These are phyloP conservation scores for Carex arenaria DNA, from an alignment of 202 grass and related monocot genomes.

Conservation along the genomic window DNA sequence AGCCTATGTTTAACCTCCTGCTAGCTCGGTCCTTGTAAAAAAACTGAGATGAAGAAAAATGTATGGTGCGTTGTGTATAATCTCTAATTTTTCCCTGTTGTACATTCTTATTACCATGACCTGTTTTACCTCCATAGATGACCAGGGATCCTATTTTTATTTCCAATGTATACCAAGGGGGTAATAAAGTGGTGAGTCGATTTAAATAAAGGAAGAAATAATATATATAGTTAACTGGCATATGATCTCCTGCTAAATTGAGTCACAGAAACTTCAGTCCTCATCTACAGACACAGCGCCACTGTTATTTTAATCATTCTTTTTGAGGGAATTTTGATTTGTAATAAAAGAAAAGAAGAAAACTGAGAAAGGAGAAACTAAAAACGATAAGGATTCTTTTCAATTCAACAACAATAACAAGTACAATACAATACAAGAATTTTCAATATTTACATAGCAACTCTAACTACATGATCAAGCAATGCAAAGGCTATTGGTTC, in stretches of 20 bases:
- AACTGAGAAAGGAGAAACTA: too few species aligned
- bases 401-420: too few species aligned
- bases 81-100: not conserved
- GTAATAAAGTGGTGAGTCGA: not conserved
- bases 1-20: not conserved
- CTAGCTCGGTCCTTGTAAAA: slow-evolving; percentile 12
- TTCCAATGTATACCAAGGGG: not conserved
- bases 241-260: not conserved
- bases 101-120: not conserved
- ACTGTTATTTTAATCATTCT: too few species aligned
- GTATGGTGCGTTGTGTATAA: not conserved
- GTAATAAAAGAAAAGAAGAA: too few species aligned
- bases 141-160: not conserved
- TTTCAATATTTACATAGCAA: too few species aligned
- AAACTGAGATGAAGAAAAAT: slow-evolving; percentile 11
- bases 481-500: not conserved
- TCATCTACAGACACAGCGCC: not conserved
- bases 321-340: too few species aligned
- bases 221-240: not conserved
- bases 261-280: not conserved
- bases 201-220: not conserved
- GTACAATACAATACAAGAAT: too few species aligned
- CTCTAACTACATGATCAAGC: not conserved
- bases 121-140: not conserved
- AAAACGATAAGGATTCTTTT: too few species aligned